phyloP scores from a whole-genome alignment of 495 filamentous ascomycete genomes.

The Xylaria sp. region DNA sequence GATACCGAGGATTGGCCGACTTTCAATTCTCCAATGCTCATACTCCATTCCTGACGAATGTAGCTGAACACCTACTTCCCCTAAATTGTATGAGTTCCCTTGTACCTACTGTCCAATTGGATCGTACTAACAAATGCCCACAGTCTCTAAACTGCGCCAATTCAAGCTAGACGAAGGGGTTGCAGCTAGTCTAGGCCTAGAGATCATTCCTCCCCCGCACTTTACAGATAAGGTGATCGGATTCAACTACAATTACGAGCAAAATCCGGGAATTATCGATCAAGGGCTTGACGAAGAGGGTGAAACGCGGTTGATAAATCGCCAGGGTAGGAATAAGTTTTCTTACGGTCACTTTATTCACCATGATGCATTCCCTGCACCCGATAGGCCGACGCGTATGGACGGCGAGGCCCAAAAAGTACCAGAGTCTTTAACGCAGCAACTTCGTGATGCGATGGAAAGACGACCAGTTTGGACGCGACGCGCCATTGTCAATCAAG shows the following conservation, averaged over 20 bases:
- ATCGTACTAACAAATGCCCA: conserved; percentile 18
- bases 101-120: background rate
- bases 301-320: conserved; percentile 34
- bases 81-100: conserved; percentile 62
- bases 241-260: conserved; percentile 69
- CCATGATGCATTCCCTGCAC: conserved; percentile 57
- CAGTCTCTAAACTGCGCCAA: conserved; percentile 72
- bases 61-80: conserved; percentile 68
- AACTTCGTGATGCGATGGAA: conserved; percentile 66
- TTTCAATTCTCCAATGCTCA: conserved; percentile 74
- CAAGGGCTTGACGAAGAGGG: conserved; percentile 38
- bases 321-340: conserved; percentile 52
- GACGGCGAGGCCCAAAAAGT: conserved; percentile 57
- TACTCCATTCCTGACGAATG: conserved; percentile 68
- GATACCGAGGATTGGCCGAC: conserved; percentile 77
- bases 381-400: conserved; percentile 40
- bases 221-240: conserved; percentile 72
- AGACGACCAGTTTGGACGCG: conserved; percentile 86
- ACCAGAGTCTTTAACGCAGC: conserved; percentile 60
- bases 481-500: conserved; percentile 73
- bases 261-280: conserved; percentile 58
- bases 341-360: conserved; percentile 67
- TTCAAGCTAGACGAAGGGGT: conserved; percentile 74
- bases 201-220: conserved; percentile 80
- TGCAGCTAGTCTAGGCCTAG: conserved; percentile 62